phyloP scores from a whole-genome alignment of 441 rosid species.

The Kokia cookei region DNA sequence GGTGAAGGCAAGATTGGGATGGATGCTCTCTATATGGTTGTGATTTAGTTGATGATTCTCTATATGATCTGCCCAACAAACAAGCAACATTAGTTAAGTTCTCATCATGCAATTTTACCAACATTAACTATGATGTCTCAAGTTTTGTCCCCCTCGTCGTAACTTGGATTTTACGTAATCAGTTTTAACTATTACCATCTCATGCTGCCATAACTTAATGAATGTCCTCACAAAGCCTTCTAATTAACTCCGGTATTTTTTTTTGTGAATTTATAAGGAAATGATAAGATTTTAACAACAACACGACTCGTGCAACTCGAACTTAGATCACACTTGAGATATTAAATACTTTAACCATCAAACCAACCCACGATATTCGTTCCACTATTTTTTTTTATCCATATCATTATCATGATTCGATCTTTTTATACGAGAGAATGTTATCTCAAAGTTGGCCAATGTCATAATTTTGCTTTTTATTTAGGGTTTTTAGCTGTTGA shows the following conservation, averaged over 20 bases:
- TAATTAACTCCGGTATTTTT: not conserved
- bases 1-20: not conserved
- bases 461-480: not conserved
- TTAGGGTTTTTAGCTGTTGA: not conserved
- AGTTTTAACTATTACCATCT: too few relatives aligned
- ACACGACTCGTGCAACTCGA: too few relatives aligned
- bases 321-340: too few relatives aligned
- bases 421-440: too few relatives aligned
- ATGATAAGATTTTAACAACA: too few relatives aligned
- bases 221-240: not conserved
- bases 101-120: not conserved
- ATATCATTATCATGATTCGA: too few relatives aligned
- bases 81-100: not conserved
- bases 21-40: too few relatives aligned
- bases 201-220: too few relatives aligned
- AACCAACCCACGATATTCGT: too few relatives aligned
- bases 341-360: too few relatives aligned
- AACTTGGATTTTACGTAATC: not conserved
- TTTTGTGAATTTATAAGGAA: too few relatives aligned
- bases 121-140: not conserved
- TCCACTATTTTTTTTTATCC: not conserved
- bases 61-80: not conserved
- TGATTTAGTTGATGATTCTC: not conserved
- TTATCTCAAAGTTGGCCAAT: not conserved
- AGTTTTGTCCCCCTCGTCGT: not conserved